These are phyloP conservation scores for Cutaneotrichosporon sp. DNA, from an alignment of 1,284 basidiomycete genomes.

Conservation along the genomic window DNA sequence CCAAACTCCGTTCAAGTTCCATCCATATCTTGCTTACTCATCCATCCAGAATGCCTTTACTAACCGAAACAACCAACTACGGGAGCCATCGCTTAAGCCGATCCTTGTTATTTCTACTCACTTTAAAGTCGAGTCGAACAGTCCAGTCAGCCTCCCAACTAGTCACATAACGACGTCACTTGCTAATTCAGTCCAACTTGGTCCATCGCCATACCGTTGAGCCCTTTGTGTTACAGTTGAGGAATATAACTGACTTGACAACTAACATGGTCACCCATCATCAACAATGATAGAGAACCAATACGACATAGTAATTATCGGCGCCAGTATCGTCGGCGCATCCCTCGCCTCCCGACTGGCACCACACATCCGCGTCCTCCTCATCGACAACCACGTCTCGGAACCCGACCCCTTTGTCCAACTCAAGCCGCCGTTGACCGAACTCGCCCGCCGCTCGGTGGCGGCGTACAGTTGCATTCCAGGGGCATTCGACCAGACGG, in stretches of 20 bases:
- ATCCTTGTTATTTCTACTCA: too few species aligned
- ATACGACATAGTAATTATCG: constrained; percentile 36
- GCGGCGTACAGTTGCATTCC: constrained; percentile 19
- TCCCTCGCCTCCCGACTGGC: constrained; percentile 51
- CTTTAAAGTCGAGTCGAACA: too few species aligned
- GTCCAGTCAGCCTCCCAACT: too few species aligned
- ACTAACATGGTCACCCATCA: too few species aligned
- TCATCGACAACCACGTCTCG: constrained; percentile 49
- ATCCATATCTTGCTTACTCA: not conserved
- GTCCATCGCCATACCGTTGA: too few species aligned
- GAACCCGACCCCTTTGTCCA: constrained; percentile 36
- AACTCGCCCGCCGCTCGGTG: constrained; percentile 30
- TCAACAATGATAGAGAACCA: not conserved
- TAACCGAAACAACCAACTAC: too few species aligned
- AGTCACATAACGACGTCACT: too few species aligned
- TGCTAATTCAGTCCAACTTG: too few species aligned
- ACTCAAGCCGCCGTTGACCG: constrained; percentile 30
- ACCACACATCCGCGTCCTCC: constrained; percentile 54
- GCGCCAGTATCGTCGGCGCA: constrained; percentile 36
- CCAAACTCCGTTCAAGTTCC: too few species aligned
- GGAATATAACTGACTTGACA: too few species aligned
- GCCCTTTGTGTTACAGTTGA: too few species aligned
- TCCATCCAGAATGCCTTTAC: not conserved
- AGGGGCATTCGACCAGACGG: constrained; percentile 27
- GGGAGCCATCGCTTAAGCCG: too few species aligned